phyloP scores from a whole-genome alignment of 129 eudicot species.

The Flaveria brownii region DNA sequence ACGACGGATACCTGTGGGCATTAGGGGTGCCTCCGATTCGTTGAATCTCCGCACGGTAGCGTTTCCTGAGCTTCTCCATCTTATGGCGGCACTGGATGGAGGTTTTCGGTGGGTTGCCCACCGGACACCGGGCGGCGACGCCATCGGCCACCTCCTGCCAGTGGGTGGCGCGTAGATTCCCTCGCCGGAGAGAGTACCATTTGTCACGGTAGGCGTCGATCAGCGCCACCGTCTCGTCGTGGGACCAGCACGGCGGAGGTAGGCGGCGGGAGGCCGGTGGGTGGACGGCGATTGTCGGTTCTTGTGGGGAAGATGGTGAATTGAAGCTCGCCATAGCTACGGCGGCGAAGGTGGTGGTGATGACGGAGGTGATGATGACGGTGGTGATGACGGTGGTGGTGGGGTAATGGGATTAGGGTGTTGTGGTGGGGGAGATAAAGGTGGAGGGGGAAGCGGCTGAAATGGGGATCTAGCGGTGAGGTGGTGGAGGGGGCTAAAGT shows the following conservation, averaged over 20 bases:
- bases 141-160: slow-evolving; percentile 91
- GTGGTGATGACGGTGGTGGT: slow-evolving; percentile 31
- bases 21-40: slow-evolving; percentile 31
- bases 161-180: slow-evolving; percentile 79
- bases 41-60: slow-evolving; percentile 79
- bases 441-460: slow-evolving; percentile 25
- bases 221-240: slow-evolving; percentile 74
- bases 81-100: slow-evolving; percentile 95
- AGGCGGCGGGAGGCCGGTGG: slow-evolving; percentile 53
- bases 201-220: slow-evolving; percentile 76
- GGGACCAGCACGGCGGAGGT: slow-evolving; percentile 96
- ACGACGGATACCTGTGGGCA: slow-evolving; percentile 38
- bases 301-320: slow-evolving; percentile 5
- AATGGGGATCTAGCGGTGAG: slow-evolving; percentile 39
- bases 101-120: slow-evolving; percentile 51
- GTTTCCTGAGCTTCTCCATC: slow-evolving; percentile 94
- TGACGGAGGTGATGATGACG: neutral
- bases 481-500: slow-evolving; percentile 32
- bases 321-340: neutral
- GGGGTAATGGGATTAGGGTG: slow-evolving; percentile 31
- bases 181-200: slow-evolving; percentile 88
- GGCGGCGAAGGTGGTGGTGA: neutral
- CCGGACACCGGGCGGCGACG: slow-evolving; percentile 49
- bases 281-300: neutral
- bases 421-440: slow-evolving; percentile 22